Evolutionary conservation across 2,329 filamentous ascomycete genomes (phyloP).

Genomic region (Pseudopithomyces maydicus): DNA sequence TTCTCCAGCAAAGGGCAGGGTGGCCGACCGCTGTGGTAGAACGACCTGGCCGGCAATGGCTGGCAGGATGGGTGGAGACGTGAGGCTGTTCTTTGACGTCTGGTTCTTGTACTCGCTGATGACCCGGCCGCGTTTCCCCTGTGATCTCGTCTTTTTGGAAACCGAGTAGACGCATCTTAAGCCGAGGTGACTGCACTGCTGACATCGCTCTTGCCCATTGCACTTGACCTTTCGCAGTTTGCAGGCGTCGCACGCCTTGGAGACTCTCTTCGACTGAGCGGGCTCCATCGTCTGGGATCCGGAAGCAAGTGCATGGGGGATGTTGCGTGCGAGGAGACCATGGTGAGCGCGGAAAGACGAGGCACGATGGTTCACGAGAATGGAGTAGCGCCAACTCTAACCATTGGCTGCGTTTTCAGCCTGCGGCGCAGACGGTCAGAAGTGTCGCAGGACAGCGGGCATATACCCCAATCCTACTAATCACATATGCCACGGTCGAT

Average conservation of each 20-base stretch:
- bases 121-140: conserved; percentile 47
- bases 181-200: conserved; percentile 46
- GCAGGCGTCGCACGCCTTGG: conserved; percentile 54
- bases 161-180: conserved; percentile 53
- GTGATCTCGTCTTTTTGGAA: conserved; percentile 43
- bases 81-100: conserved; percentile 22
- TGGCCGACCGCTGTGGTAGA: conserved; percentile 17
- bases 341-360: conserved; percentile 2
- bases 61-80: conserved; percentile 31
- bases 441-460: neutral
- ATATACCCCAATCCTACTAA: neutral
- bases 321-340: neutral
- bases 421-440: neutral
- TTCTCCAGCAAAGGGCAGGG: conserved; percentile 19
- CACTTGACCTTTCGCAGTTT: conserved; percentile 54
- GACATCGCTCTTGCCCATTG: conserved; percentile 52
- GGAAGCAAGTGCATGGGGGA: neutral
- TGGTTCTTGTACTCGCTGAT: conserved; percentile 49
- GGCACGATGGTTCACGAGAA: conserved; percentile 1
- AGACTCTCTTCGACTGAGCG: conserved; percentile 34
- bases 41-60: conserved; percentile 19
- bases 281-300: conserved; percentile 22
- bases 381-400: conserved; percentile 1
- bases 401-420: neutral
- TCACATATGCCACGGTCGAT: too few species aligned